Conservation (phyloP, 2,329 filamentous ascomycete species). For the Berkeleyomyces basicola region DNA sequence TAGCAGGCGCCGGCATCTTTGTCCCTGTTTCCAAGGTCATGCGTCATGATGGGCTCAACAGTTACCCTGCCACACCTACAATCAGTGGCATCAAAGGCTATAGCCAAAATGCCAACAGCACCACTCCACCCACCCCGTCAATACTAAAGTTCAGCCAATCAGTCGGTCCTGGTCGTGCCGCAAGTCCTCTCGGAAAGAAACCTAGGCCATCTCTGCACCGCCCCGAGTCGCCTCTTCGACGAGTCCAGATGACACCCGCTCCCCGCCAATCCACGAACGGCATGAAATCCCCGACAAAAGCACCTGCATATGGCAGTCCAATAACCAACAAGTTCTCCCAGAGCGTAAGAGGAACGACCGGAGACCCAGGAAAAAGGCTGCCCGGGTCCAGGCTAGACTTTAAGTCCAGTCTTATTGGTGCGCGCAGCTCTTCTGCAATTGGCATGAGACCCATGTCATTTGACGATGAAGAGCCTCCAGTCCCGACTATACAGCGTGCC, state of each 20-base stretch:
- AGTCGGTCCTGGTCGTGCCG: conserved; percentile 54
- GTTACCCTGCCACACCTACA: conserved; percentile 49
- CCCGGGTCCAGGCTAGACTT: conserved; percentile 29
- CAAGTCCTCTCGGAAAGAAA: conserved; percentile 49
- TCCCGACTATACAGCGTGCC: conserved; percentile 10
- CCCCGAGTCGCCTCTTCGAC: conserved; percentile 71
- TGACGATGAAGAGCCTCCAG: conserved; percentile 36
- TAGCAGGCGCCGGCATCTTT: conserved; percentile 80
- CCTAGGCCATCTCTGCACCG: conserved; percentile 65
- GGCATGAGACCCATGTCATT: conserved; percentile 30
- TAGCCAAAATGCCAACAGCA: conserved; percentile 41
- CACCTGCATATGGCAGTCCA: conserved; percentile 41
- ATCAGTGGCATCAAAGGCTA: conserved; percentile 36
- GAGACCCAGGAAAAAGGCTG: conserved; percentile 43
- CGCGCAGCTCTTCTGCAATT: conserved; percentile 43
- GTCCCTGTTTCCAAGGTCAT: conserved; percentile 69
- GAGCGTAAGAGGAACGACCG: conserved; percentile 43
- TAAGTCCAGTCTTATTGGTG: conserved; percentile 32
- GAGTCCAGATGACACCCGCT: conserved; percentile 42
- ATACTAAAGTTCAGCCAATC: conserved; percentile 78
- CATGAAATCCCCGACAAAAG: conserved; percentile 26
- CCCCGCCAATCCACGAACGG: conserved; percentile 38
- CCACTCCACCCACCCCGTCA: conserved; percentile 47
- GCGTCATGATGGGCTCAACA: conserved; percentile 44
- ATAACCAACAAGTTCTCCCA: conserved; percentile 37